Evolutionary conservation across 1,284 basidiomycete species (phyloP), one percentile per base, ranked within the genome.

Genomic region (Phylloboletellus chloephorus): DNA sequence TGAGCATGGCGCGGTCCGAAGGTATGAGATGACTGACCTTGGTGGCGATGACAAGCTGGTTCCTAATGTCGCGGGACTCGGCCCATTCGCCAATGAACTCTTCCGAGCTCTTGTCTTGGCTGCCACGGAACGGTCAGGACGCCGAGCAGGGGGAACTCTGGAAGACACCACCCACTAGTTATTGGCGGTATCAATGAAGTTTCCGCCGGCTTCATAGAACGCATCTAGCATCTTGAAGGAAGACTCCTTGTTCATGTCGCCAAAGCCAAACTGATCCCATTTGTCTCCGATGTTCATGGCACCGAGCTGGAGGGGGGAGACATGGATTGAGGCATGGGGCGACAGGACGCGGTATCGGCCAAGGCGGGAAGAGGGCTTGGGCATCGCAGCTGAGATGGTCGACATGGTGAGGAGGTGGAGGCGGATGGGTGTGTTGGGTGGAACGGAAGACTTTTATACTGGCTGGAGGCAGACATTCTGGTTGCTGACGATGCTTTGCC

Each of bases 151-250:
- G n/a, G n/a, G n/a, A n/a, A n/a, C n/a, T n/a, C n/a, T n/a, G n/a
- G n/a, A n/a, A n/a, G n/a, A n/a, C n/a, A n/a, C n/a, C n/a, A n/a
- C n/a, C n/a, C n/a, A 73, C 72, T 71, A 73, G 43, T 53, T 58
- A 41, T 67, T 70, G 4, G 73, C 66, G 0, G 74, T 78, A 43
- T 77, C 75, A 38, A 77, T 73, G 37, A 76, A 75, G 49, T 76
- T 77, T 6, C 74, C 72, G n/a, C 67, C 69, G 9, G 57, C 64
- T 26, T 71, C 64, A 28, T 57, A 71, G 44, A 59, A 75, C 0
- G 70, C 66, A 39, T 77, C 69, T 6, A 78, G 63, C 1, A 77
- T 61, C 56, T 68, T 61, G 55, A 74, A 70, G 8, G 63, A 64
- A 1, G 54, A 37, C 12, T 71, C 62, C 49, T 68, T 69, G 52